Conservation (phyloP, 176 grass and related monocot species). For the Avena atlantica region DNA sequence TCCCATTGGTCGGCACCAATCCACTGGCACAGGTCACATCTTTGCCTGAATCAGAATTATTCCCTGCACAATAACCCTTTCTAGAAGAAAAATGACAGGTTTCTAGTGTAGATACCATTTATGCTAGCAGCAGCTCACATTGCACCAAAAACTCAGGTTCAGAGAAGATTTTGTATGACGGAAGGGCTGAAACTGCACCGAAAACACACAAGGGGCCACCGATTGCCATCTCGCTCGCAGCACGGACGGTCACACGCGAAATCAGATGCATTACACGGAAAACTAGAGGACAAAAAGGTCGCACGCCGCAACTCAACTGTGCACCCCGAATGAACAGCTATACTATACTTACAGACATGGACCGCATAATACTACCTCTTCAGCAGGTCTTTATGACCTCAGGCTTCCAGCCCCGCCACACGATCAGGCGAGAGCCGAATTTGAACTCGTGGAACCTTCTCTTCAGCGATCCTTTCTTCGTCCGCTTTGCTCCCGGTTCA, state of each 20-base stretch:
- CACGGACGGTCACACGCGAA: not conserved
- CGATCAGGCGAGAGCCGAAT: conserved; percentile 44
- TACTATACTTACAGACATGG: conserved; percentile 54
- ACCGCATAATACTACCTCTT: not conserved
- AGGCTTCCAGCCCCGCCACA: conserved; percentile 73
- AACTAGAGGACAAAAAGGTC: conserved; percentile 25
- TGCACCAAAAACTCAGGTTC: not conserved
- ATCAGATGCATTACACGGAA: conserved; percentile 20
- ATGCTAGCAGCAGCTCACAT: not conserved
- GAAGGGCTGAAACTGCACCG: not conserved
- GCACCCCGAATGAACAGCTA: conserved; percentile 40
- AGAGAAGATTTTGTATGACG: not conserved
- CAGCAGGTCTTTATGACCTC: conserved; percentile 66
- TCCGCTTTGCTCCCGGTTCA: conserved; percentile 24
- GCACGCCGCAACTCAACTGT: conserved; percentile 3
- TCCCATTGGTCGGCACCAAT: conserved; percentile 11
- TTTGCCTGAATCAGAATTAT: conserved; percentile 5
- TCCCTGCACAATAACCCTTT: not conserved
- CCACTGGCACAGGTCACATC: conserved; percentile 25
- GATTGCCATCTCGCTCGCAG: conserved; percentile 35
- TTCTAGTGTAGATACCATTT: not conserved
- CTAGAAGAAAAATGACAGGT: not conserved
- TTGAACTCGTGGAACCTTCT: conserved; percentile 57
- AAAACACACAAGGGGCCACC: not conserved
- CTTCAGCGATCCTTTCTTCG: conserved; percentile 63